Percentiles rank a stretch among this genome's conserved stretches.
Evolutionary conservation across 306 rosid species (phyloP).

Genomic region (Dicorynia guianensis): DNA sequence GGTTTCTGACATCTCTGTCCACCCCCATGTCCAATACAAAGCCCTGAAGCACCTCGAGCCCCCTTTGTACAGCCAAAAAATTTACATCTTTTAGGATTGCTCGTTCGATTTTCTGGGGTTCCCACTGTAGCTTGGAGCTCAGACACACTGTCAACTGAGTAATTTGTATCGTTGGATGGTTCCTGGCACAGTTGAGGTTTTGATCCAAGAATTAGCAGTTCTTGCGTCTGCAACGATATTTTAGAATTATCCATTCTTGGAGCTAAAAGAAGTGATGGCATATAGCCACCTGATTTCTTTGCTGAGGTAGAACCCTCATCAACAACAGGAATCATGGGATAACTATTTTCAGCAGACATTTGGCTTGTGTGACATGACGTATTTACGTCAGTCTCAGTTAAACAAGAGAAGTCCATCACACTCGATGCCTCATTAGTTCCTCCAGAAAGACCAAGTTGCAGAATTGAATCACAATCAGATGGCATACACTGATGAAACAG

Average conservation of each 20-base stretch:
- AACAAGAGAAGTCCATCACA: conserved; percentile 64
- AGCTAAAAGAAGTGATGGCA: conserved; percentile 93
- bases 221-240: conserved; percentile 51
- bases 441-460: conserved; percentile 93
- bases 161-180: conserved; percentile 54
- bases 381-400: conserved; percentile 61
- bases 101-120: conserved; percentile 56
- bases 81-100: conserved; percentile 76
- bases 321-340: conserved; percentile 63
- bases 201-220: conserved; percentile 48
- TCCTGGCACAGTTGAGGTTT: conserved; percentile 56
- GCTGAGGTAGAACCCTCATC: conserved; percentile 96
- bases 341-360: conserved; percentile 55
- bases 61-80: conserved; percentile 80
- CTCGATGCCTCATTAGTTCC: conserved; percentile 71
- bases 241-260: conserved; percentile 64
- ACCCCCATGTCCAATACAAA: conserved; percentile 99
- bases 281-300: conserved; percentile 90
- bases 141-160: conserved; percentile 59
- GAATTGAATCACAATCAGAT: conserved; percentile 76
- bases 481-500: conserved; percentile 53
- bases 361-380: conserved; percentile 52
- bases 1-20: conserved; percentile 98
- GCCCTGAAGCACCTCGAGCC: conserved; percentile 96
- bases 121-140: conserved; percentile 57